phyloP scores from a whole-genome alignment of 2,329 filamentous ascomycete species.

The Exophiala xenobiotica region DNA sequence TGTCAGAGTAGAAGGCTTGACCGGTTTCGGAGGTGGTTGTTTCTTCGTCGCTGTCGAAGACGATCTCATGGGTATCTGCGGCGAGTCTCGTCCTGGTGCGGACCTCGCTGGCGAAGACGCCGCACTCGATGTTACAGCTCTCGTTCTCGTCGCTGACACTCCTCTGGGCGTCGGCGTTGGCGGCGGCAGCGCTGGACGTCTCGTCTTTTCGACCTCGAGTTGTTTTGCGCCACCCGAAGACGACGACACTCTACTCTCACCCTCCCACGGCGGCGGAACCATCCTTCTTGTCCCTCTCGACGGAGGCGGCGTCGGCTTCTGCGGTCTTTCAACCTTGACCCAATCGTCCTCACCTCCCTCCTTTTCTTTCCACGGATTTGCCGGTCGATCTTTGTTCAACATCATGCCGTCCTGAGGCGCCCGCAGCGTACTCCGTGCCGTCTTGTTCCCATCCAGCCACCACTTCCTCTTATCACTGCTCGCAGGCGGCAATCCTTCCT shows the following conservation, averaged over 20 bases:
- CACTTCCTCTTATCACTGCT: constrained; percentile 63
- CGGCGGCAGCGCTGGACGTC: not conserved
- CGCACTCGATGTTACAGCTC: constrained; percentile 7
- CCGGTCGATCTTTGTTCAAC: constrained; percentile 70
- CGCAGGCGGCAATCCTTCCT: constrained; percentile 68
- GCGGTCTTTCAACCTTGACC: constrained; percentile 51
- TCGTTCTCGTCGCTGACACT: not conserved
- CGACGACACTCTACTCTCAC: constrained; percentile 14
- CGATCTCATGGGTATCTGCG: constrained; percentile 37
- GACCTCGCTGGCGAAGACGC: constrained; percentile 11
- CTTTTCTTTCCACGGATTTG: constrained; percentile 71
- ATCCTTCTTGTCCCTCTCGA: constrained; percentile 22
- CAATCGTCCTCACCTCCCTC: constrained; percentile 70
- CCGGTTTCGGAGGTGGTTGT: constrained; percentile 58
- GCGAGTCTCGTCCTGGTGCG: constrained; percentile 17
- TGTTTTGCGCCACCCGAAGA: not conserved
- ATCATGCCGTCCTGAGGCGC: constrained; percentile 63
- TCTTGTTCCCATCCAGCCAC: constrained; percentile 64
- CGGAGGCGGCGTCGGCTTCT: constrained; percentile 30
- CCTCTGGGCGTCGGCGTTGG: constrained; percentile 7
- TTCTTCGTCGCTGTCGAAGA: constrained; percentile 41
- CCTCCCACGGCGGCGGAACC: constrained; percentile 23
- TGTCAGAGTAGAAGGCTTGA: constrained; percentile 55
- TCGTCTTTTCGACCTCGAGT: not conserved
- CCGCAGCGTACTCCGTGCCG: constrained; percentile 69